Percentiles rank a stretch among this genome's conserved stretches.
These are phyloP conservation scores for Boletus reticuloceps DNA, from an alignment of 768 basidiomycete genomes.

Conservation along the genomic window DNA sequence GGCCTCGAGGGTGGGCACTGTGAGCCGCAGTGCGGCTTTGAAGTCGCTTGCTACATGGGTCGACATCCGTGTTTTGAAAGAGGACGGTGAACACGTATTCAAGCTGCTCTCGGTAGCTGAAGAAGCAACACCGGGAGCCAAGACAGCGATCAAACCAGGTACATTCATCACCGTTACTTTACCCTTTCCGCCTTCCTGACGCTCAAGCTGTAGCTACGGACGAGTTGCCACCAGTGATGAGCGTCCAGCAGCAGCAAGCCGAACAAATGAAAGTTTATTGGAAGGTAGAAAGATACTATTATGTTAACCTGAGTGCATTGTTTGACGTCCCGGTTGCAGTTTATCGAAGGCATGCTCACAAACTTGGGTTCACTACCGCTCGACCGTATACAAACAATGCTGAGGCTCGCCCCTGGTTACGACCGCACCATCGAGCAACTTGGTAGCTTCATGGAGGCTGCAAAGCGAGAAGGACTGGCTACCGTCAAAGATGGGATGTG, in stretches of 20 bases:
- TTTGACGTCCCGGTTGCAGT: constrained; percentile 41
- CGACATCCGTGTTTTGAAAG: constrained; percentile 76
- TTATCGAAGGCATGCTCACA: constrained; percentile 89
- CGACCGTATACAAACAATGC: constrained; percentile 86
- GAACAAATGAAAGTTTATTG: constrained; percentile 88
- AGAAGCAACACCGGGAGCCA: constrained; percentile 34
- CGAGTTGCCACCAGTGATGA: constrained; percentile 47
- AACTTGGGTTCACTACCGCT: constrained; percentile 75
- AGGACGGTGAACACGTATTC: constrained; percentile 58
- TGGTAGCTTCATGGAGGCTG: constrained; percentile 74
- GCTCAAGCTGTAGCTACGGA: constrained; percentile 29
- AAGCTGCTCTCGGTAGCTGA: constrained; percentile 62
- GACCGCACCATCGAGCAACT: constrained; percentile 80
- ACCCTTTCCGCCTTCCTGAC: background rate
- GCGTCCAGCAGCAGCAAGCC: constrained; percentile 70
- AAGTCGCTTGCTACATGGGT: constrained; percentile 84
- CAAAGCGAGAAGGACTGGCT: constrained; percentile 74
- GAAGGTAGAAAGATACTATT: constrained; percentile 53
- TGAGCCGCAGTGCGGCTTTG: constrained; percentile 61
- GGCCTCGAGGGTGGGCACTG: constrained; percentile 55
- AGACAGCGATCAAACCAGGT: constrained; percentile 26
- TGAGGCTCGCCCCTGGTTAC: constrained; percentile 81
- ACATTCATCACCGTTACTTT: background rate
- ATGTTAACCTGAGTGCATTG: background rate
- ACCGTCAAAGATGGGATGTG: constrained; percentile 68